phyloP scores from a whole-genome alignment of 2,329 filamentous ascomycete genomes.

The Juglanconis oblonga region DNA sequence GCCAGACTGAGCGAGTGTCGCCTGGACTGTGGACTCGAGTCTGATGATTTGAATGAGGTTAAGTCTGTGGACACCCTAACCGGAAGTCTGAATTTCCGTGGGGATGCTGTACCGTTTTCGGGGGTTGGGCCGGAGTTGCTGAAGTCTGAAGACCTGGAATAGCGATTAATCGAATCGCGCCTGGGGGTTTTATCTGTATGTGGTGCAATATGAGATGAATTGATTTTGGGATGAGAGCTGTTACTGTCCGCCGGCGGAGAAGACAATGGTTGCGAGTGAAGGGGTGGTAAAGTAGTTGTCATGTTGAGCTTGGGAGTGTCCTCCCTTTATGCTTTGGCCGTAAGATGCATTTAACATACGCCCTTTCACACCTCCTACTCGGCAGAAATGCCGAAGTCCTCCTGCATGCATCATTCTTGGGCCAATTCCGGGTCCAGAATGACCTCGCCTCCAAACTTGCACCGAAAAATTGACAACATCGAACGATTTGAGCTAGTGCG shows the following conservation, averaged over 20 bases:
- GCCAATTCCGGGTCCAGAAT: background rate
- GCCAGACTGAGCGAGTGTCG: slow-evolving; percentile 3
- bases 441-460: background rate
- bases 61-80: background rate
- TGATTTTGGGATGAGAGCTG: background rate
- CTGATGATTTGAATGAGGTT: background rate
- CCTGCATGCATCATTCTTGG: background rate
- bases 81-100: slow-evolving; percentile 5
- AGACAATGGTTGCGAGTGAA: background rate
- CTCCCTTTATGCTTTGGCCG: background rate
- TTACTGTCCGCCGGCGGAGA: slow-evolving; percentile 2
- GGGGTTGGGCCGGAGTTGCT: background rate
- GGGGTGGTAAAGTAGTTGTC: background rate
- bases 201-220: background rate
- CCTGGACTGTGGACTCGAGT: slow-evolving; percentile 3
- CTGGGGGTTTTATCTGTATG: background rate
- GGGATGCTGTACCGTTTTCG: background rate
- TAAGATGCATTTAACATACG: background rate
- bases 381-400: background rate
- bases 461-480: background rate
- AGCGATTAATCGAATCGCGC: background rate
- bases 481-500: background rate
- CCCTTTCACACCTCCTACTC: background rate
- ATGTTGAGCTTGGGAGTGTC: background rate
- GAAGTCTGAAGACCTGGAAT: background rate